Evolutionary conservation across 108 stramenopile genomes (phyloP).

Genomic region (Skeletonema menzelii): DNA sequence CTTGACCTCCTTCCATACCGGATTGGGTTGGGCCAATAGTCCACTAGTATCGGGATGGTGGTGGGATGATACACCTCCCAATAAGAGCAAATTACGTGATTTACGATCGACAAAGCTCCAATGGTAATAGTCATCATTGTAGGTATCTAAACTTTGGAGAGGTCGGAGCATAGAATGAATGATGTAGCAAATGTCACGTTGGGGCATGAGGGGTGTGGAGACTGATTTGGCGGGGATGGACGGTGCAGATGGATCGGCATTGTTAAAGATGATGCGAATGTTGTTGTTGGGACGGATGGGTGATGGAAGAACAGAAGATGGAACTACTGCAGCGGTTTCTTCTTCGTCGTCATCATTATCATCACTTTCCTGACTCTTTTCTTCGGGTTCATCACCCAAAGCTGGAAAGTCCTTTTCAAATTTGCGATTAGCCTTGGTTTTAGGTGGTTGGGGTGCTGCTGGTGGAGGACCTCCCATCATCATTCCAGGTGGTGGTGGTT

Average conservation of each 20-base stretch:
- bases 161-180: constrained; percentile 78
- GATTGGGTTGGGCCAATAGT: constrained; percentile 25
- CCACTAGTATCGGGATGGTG: constrained; percentile 12
- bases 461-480: neutral
- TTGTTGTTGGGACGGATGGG: neutral
- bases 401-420: constrained; percentile 34
- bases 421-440: neutral
- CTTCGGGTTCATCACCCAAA: constrained; percentile 12
- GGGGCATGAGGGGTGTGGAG: constrained; percentile 56
- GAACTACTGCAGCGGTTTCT: neutral
- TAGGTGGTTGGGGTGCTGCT: neutral
- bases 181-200: constrained; percentile 72
- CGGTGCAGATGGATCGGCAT: constrained; percentile 65
- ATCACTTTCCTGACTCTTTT: neutral
- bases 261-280: constrained; percentile 50
- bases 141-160: constrained; percentile 45
- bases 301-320: neutral
- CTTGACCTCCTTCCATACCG: constrained; percentile 45
- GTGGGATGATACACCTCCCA: no score
- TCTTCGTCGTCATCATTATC: neutral
- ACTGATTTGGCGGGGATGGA: constrained; percentile 66
- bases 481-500: neutral
- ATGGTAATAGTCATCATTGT: constrained; percentile 52
- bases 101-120: constrained; percentile 42
- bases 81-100: constrained; percentile 8